Evolutionary conservation across 345 rosid genomes (phyloP).

Genomic region (Pseudoturritis turrita): DNA sequence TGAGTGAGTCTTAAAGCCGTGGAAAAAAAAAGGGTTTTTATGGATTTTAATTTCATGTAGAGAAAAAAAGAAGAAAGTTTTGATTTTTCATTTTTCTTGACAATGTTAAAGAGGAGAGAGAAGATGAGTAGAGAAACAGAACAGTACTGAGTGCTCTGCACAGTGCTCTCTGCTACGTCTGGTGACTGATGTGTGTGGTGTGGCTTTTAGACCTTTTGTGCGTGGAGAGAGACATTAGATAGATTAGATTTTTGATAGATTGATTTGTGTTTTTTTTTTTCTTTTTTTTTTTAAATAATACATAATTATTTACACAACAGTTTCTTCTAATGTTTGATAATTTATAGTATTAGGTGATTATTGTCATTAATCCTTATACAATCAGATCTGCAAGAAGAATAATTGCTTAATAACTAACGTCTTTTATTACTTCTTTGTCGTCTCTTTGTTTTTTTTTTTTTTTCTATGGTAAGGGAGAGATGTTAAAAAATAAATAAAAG

Average conservation of each 20-base stretch:
- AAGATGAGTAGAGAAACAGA: conserved; percentile 22
- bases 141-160: conserved; percentile 31
- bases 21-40: conserved; percentile 1
- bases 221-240: conserved; percentile 29
- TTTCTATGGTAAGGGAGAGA: not conserved
- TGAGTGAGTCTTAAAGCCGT: conserved; percentile 27
- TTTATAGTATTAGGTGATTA: too few relatives aligned
- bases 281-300: not conserved
- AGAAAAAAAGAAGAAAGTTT: not conserved
- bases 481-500: conserved; percentile 9
- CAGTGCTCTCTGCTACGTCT: conserved; percentile 35
- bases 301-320: conserved; percentile 18
- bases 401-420: not conserved
- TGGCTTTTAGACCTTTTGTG: conserved; percentile 39
- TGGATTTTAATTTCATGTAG: not conserved
- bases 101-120: conserved; percentile 23
- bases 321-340: conserved; percentile 10
- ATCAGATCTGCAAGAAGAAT: conserved; percentile 12
- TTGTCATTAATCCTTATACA: conserved; percentile 4
- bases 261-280: not conserved
- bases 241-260: conserved; percentile 20
- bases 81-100: not conserved
- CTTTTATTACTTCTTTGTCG: not conserved
- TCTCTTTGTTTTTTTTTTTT: not conserved
- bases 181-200: conserved; percentile 38